Percentiles rank a stretch among this genome's conserved stretches.
phyloP scores from a whole-genome alignment of 2,329 filamentous ascomycete genomes.

The Dothideomycetes sp. region DNA sequence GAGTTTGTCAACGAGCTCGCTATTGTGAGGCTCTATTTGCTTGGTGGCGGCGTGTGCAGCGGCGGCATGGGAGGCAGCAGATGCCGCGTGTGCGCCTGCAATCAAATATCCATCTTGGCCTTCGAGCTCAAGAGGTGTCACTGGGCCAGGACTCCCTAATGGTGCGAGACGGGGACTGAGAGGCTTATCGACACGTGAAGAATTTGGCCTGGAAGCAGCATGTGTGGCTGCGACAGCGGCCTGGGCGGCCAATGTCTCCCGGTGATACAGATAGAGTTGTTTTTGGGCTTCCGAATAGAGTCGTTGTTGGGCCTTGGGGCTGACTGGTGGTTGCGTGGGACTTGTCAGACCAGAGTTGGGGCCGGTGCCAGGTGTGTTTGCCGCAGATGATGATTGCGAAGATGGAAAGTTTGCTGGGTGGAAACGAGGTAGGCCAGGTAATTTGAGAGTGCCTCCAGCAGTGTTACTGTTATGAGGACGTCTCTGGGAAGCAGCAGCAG shows the following conservation, averaged over 20 bases:
- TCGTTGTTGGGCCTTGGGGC: constrained; percentile 34
- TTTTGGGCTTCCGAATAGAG: constrained; percentile 41
- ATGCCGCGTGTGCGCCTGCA: constrained; percentile 30
- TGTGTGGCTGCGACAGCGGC: constrained; percentile 17
- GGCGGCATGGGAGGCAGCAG: constrained; percentile 12
- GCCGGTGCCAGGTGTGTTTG: constrained; percentile 29
- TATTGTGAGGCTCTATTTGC: constrained; percentile 11
- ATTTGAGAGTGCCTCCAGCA: constrained; percentile 28
- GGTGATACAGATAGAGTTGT: constrained; percentile 41
- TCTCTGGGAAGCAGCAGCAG: constrained; percentile 23
- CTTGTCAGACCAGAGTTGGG: constrained; percentile 22
- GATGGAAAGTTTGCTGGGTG: constrained; percentile 44
- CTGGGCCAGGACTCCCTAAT: constrained; percentile 42
- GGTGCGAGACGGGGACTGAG: constrained; percentile 41
- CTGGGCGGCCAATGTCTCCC: constrained; percentile 29
- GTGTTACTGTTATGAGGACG: constrained; percentile 28
- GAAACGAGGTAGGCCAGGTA: constrained; percentile 43
- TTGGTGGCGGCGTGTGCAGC: constrained; percentile 10
- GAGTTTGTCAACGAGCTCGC: constrained; percentile 39
- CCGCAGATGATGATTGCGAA: constrained; percentile 25
- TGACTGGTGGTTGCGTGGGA: constrained; percentile 35
- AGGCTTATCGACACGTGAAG: constrained; percentile 28
- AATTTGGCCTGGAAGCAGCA: constrained; percentile 5
- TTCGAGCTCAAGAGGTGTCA: constrained; percentile 45
- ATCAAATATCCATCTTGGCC: constrained; percentile 35